phyloP scores from a whole-genome alignment of 768 basidiomycete genomes.

The Lactarius evosmus region DNA sequence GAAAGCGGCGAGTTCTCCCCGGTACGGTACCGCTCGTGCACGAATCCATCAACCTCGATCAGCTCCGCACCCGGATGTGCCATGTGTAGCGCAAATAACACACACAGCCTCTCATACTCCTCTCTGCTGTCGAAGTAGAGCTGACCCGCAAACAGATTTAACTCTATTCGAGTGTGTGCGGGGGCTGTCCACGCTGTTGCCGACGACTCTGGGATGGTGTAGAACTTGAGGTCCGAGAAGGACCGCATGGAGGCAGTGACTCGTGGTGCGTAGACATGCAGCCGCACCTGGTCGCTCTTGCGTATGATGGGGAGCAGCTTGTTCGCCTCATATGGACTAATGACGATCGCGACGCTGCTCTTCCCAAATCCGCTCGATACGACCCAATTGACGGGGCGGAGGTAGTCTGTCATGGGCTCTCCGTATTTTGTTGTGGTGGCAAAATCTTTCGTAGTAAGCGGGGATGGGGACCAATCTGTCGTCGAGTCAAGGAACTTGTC shows the following conservation, averaged over 20 bases:
- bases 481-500: neutral
- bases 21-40: neutral
- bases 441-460: constrained; percentile 4
- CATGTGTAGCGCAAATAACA: constrained; percentile 1
- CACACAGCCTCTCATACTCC: constrained; percentile 8
- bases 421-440: neutral
- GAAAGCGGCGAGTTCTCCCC: neutral
- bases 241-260: constrained; percentile 11
- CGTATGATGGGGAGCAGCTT: constrained; percentile 14
- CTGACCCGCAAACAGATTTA: constrained; percentile 17
- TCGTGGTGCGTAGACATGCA: constrained; percentile 19
- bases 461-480: constrained; percentile 3
- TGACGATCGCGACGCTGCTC: neutral
- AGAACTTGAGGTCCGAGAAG: constrained; percentile 19
- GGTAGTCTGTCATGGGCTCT: constrained; percentile 1
- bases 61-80: constrained; percentile 1
- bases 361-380: constrained; percentile 9
- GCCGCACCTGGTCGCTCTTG: constrained; percentile 4
- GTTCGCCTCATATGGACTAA: constrained; percentile 16
- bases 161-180: neutral
- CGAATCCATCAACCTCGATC: constrained; percentile 8
- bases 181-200: neutral
- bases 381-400: constrained; percentile 20
- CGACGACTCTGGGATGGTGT: constrained; percentile 1
- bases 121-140: constrained; percentile 16